phyloP scores from a whole-genome alignment of 163 green algal genomes.

The Trebouxia gelatinosa region DNA sequence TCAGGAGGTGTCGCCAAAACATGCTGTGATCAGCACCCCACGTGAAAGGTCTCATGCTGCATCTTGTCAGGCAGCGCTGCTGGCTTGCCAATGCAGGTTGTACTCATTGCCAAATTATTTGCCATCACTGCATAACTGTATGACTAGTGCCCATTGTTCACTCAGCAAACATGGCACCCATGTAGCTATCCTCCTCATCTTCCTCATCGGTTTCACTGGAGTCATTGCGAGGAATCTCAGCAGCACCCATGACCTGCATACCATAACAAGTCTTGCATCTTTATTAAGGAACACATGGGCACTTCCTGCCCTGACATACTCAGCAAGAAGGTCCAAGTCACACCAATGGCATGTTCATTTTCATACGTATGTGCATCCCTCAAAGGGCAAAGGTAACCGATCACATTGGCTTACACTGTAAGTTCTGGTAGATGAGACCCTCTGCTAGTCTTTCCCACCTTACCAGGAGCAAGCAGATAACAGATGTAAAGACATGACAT shows the following conservation, averaged over 20 bases:
- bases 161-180: too few relatives aligned
- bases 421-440: neutral
- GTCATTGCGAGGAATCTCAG: neutral
- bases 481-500: neutral
- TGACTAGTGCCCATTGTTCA: too few relatives aligned
- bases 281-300: neutral
- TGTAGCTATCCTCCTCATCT: neutral
- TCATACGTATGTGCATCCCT: neutral
- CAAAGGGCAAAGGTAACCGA: neutral
- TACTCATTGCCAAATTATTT: too few relatives aligned
- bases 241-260: constrained; percentile 12
- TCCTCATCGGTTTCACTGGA: neutral
- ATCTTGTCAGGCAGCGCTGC: too few relatives aligned
- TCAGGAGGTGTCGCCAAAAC: too few relatives aligned
- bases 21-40: too few relatives aligned
- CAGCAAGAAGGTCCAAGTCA: neutral
- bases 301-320: neutral
- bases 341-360: too few relatives aligned
- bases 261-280: too few relatives aligned
- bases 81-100: too few relatives aligned
- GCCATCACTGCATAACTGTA: too few relatives aligned
- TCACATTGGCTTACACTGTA: neutral
- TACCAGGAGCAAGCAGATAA: neutral
- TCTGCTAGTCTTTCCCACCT: neutral
- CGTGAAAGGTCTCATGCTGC: too few relatives aligned